Evolutionary conservation across 2,329 filamentous ascomycete species (phyloP).

Genomic region (Calonectria pseudoturangicola): DNA sequence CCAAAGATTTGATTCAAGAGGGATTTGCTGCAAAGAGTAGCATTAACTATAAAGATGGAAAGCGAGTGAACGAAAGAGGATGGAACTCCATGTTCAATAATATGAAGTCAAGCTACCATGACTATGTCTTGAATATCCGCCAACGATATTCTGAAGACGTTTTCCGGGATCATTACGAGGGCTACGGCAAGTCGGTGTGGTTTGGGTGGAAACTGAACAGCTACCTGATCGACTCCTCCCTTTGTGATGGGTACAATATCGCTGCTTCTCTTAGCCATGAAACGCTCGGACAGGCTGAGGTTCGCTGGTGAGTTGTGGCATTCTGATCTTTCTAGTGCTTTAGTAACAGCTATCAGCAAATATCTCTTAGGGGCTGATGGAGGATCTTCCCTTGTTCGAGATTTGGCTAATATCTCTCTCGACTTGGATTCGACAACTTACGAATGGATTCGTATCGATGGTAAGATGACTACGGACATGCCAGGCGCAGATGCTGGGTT

Average conservation of each 20-base stretch:
- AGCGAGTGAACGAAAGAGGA: constrained; percentile 57
- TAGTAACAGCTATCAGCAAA: constrained; percentile 54
- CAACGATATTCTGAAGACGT: constrained; percentile 74
- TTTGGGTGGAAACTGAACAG: constrained; percentile 56
- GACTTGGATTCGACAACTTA: constrained; percentile 69
- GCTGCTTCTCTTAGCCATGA: constrained; percentile 40
- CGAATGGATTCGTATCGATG: constrained; percentile 73
- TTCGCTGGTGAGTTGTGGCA: background rate
- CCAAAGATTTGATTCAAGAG: constrained; percentile 69
- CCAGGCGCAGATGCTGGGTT: constrained; percentile 53
- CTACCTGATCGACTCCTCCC: constrained; percentile 47
- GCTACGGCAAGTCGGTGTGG: constrained; percentile 57
- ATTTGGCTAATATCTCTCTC: constrained; percentile 67
- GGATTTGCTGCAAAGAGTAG: constrained; percentile 71
- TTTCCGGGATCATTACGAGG: constrained; percentile 58
- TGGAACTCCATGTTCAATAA: constrained; percentile 70
- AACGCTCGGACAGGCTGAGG: background rate
- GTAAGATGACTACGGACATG: constrained; percentile 68
- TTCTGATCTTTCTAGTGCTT: background rate
- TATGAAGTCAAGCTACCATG: constrained; percentile 59
- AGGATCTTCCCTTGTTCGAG: constrained; percentile 68
- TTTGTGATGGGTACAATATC: constrained; percentile 3
- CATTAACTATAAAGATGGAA: constrained; percentile 69
- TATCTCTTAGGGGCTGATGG: constrained; percentile 73
- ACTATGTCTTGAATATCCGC: constrained; percentile 71